Base-by-base conservation (phyloP, 768 basidiomycete species). In the Lentinula sp. region DNA sequence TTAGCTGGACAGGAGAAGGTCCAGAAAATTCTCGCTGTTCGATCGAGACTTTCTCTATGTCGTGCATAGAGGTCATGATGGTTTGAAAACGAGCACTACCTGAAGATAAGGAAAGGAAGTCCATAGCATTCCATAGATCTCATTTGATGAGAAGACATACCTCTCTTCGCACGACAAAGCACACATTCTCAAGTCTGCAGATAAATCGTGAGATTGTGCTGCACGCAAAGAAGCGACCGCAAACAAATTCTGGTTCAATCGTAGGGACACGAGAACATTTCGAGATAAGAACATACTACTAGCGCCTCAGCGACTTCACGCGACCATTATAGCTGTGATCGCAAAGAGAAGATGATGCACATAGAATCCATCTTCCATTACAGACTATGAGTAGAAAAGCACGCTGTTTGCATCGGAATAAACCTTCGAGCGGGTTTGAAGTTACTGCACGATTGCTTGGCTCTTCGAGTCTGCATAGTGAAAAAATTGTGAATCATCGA, bases 1-100 rank as follows among this genome's bases (percentile, higher is more conserved):
- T 60, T 21, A 62, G 50, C 4, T 61, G 65, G 23, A 63, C 8
- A 6, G 21, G 46, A 48, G 46, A 8, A 7, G 6, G 46, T 28
- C 46, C 21, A 2, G 61, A 8, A 39, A 16, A 31, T 42, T 62
- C 62, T 21, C 40, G 50, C 15, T 48, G 21, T 9, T 62, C 60
- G 3, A 62, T 16, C n/a, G 60, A 57, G 3, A 64, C 62, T 60
- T 66, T 66, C 40, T 66, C 64, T 51, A 52, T 28, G 62, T 65
- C 64, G 56, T 40, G 54, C 11, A 53, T 60, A 31, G 8, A n/a
- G 53, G 2, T 28, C 11, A 34, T 9, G 39, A 3, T 32, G n/a
- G 40, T 23, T 6, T 9, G 21, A 48, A 4, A 48, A 28, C 35
- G 35, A 18, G 3, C 21, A 56, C 18, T 13, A 13, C 18, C 13